Evolutionary conservation across 768 basidiomycete genomes (phyloP), one percentile per base, ranked within the genome.

Genomic region (Boletus sp.): DNA sequence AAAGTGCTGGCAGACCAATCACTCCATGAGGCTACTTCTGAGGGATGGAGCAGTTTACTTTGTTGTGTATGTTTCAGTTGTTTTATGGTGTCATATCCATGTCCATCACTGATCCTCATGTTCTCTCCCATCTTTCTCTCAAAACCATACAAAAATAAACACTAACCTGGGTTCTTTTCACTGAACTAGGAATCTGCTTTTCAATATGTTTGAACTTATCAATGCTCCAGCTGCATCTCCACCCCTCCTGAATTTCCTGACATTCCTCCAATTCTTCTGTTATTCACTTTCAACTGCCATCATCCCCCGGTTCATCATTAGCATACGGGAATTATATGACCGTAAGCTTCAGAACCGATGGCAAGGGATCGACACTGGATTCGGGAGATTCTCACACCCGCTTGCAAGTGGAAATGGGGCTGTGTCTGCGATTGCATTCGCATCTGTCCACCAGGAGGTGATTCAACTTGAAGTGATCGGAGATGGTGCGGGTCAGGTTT

Each of bases 1-100:
- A 5, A 60, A 57, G n/a, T 42, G 10, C 39, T 57, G 52, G 55
- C 52, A 41, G 4, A 33, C 28, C 12, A 60, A 57, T 28, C 52
- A 33, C 11, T 56, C 50, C 17, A 7, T 46, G 17, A 17, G 10
- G 29, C 10, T 46, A 46, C 29, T 46, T 11, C 24, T 30, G 45
- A 46, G 8, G 8, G 45, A 46, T n/a, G 45, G 45, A 10, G 17
- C 29, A 17, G 45, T 46, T 46, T 46, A 46, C 17, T 46, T 46
- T n/a, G 14, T 46, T n/a, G 45, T 46, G 45, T 46, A 46, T 12
- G 59, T 45, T n/a, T 20, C 2, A 40, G 44, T 14, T 29, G 6
- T 5, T 28, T 24, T 44, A 7, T 12, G 7, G 10, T 44, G 11
- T 18, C 18, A n/a, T 9, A 18, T 18, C 18, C 15, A 5, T 4